Percentiles rank a stretch among this genome's conserved stretches.
Conservation (phyloP, 495 filamentous ascomycete species). For the Hypoxylon subgilvum region DNA sequence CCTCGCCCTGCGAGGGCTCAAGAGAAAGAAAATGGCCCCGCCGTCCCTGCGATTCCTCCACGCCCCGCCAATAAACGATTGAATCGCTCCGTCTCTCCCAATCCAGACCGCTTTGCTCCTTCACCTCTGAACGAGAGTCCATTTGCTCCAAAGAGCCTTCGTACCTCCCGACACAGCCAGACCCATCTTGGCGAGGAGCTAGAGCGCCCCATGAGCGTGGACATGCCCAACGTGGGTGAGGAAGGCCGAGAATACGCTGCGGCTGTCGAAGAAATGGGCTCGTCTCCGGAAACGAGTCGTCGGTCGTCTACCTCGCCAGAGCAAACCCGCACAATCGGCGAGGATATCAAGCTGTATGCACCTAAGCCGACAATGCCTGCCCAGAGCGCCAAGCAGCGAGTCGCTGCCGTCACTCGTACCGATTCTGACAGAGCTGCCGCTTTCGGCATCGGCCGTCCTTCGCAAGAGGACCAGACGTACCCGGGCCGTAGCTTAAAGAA, state of each 20-base stretch:
- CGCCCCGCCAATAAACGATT: constrained; percentile 68
- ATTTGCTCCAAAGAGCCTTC: constrained; percentile 41
- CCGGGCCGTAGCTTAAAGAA: constrained; percentile 59
- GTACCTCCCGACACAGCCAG: constrained; percentile 48
- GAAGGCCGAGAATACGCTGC: constrained; percentile 88
- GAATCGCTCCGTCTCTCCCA: constrained; percentile 80
- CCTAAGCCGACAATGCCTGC: constrained; percentile 85
- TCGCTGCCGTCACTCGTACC: constrained; percentile 83
- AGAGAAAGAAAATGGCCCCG: constrained; percentile 43
- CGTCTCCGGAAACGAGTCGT: constrained; percentile 40
- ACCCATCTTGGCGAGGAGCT: constrained; percentile 50
- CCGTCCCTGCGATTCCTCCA: constrained; percentile 68
- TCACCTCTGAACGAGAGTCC: constrained; percentile 79
- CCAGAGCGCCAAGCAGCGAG: constrained; percentile 77
- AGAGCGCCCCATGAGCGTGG: constrained; percentile 76
- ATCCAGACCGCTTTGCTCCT: constrained; percentile 76
- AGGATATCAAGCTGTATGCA: constrained; percentile 84
- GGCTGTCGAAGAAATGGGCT: constrained; percentile 54
- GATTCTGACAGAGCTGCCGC: constrained; percentile 83
- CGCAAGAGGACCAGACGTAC: constrained; percentile 51
- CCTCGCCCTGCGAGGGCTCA: constrained; percentile 64
- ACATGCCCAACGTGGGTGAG: constrained; percentile 83
- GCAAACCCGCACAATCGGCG: constrained; percentile 78
- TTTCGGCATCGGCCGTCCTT: constrained; percentile 75
- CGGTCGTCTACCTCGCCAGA: constrained; percentile 54